Percentiles rank a stretch among this genome's conserved stretches.
These are phyloP conservation scores for Thelonectria blattea DNA, from an alignment of 2,329 filamentous ascomycete genomes.

Conservation along the genomic window DNA sequence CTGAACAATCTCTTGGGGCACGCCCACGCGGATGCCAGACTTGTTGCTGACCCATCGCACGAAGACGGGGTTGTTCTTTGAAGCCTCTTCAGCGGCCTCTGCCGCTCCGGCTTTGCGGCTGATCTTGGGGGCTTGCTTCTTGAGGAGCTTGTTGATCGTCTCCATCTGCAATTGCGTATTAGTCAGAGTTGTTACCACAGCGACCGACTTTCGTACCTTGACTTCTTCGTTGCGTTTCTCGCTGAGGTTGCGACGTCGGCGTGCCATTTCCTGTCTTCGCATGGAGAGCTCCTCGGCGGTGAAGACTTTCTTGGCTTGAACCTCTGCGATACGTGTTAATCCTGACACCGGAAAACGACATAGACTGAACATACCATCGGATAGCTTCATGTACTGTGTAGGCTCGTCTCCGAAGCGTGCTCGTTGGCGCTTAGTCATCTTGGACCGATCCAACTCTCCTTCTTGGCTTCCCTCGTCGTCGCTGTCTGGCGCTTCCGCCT, in stretches of 20 bases:
- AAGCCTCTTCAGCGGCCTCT: constrained; percentile 40
- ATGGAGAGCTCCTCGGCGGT: constrained; percentile 68
- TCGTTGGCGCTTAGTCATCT: constrained; percentile 67
- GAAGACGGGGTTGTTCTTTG: constrained; percentile 65
- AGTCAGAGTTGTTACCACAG: background rate
- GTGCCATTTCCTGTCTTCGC: constrained; percentile 67
- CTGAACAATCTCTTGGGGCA: constrained; percentile 72
- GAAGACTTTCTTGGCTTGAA: constrained; percentile 67
- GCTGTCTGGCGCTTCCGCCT: constrained; percentile 49
- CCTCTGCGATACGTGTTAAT: constrained; percentile 52
- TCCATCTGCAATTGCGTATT: constrained; percentile 67
- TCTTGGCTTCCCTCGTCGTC: constrained; percentile 54
- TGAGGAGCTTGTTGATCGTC: constrained; percentile 88
- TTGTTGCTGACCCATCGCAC: constrained; percentile 75
- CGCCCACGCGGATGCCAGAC: constrained; percentile 65
- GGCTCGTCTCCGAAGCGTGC: constrained; percentile 63
- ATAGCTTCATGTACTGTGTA: constrained; percentile 64
- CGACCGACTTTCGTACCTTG: constrained; percentile 51
- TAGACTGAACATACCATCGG: constrained; percentile 55
- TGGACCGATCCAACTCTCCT: constrained; percentile 60
- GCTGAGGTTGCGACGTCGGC: constrained; percentile 65
- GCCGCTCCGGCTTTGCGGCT: constrained; percentile 58
- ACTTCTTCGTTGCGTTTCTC: constrained; percentile 70
- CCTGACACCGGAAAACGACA: constrained; percentile 14
- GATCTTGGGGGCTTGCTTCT: constrained; percentile 82